phyloP scores from a whole-genome alignment of 2,329 filamentous ascomycete species.

The Hypoxylon sp. region DNA sequence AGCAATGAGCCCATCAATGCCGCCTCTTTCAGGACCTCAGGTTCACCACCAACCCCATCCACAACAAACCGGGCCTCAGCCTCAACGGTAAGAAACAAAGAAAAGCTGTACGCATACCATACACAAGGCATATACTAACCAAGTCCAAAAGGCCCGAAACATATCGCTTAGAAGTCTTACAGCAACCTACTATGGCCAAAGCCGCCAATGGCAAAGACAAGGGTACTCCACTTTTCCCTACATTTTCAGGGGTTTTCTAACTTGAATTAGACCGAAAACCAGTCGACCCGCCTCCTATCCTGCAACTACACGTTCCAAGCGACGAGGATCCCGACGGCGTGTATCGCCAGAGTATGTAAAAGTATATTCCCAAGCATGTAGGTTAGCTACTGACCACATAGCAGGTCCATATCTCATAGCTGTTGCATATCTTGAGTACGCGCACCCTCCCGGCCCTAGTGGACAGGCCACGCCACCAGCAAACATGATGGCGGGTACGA shows the following conservation, averaged over 20 bases:
- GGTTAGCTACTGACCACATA: constrained; percentile 28
- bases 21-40: constrained; percentile 39
- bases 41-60: constrained; percentile 43
- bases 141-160: constrained; percentile 39
- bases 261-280: constrained; percentile 77
- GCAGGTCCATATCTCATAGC: constrained; percentile 51
- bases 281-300: constrained; percentile 86
- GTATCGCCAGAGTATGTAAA: constrained; percentile 68
- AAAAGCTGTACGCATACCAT: background rate
- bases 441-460: constrained; percentile 57
- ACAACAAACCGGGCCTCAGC: constrained; percentile 39
- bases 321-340: constrained; percentile 60
- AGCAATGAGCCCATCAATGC: constrained; percentile 45
- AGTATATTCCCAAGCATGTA: background rate
- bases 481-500: constrained; percentile 74
- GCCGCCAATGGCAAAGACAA: constrained; percentile 51
- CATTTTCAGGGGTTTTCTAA: constrained; percentile 17
- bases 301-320: constrained; percentile 71
- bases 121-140: background rate
- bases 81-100: constrained; percentile 44
- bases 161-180: constrained; percentile 48
- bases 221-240: constrained; percentile 36
- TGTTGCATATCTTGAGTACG: constrained; percentile 52
- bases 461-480: constrained; percentile 52
- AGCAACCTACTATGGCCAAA: constrained; percentile 48